Evolutionary conservation across 805 yeast genomes (phyloP).

Genomic region (Wickerhamiella azymoides): DNA sequence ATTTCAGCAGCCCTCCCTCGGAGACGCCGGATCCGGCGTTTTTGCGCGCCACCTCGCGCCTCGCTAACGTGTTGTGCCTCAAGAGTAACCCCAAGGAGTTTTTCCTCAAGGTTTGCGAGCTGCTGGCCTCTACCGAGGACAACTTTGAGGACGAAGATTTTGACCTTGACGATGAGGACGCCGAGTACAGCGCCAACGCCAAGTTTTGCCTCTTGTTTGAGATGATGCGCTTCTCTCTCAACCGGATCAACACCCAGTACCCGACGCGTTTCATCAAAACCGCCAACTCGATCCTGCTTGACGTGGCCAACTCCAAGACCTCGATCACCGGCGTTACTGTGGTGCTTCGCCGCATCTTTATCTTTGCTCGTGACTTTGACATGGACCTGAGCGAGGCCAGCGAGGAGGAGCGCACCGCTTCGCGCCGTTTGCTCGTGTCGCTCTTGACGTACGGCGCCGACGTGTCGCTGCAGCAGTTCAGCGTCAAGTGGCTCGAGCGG

Average conservation of each 20-base stretch:
- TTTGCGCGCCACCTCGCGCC: constrained; percentile 28
- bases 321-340: constrained; percentile 28
- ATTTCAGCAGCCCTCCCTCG: constrained; percentile 9
- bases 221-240: constrained; percentile 43
- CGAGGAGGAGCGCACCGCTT: constrained; percentile 33
- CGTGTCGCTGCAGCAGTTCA: constrained; percentile 24
- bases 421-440: constrained; percentile 50
- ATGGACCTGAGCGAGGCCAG: constrained; percentile 22
- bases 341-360: constrained; percentile 47
- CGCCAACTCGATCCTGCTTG: constrained; percentile 45
- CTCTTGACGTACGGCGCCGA: constrained; percentile 43
- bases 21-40: constrained; percentile 15
- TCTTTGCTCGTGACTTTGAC: constrained; percentile 40
- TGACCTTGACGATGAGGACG: constrained; percentile 9
- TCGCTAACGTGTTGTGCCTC: constrained; percentile 50
- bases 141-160: constrained; percentile 10
- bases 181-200: constrained; percentile 20
- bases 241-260: constrained; percentile 48
- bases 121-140: neutral
- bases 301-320: constrained; percentile 34
- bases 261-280: constrained; percentile 72
- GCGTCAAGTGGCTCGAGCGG: constrained; percentile 23
- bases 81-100: constrained; percentile 74
- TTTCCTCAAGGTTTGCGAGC: constrained; percentile 43
- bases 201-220: constrained; percentile 57